Percentiles rank a stretch among this genome's conserved stretches.
Evolutionary conservation across 306 rosid species (phyloP).

Genomic region (Cicer bijugum): DNA sequence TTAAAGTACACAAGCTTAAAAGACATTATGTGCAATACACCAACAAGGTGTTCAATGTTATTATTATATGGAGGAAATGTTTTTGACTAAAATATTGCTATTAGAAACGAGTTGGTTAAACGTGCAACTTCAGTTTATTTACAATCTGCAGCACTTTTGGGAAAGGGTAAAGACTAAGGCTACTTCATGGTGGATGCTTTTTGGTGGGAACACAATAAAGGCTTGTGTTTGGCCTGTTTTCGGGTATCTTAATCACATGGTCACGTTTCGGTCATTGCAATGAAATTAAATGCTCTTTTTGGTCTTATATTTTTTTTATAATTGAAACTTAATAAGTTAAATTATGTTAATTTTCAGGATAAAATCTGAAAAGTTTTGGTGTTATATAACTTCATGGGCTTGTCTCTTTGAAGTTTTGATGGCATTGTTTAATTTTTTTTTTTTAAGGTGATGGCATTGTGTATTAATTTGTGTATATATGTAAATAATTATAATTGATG

Average conservation of each 20-base stretch:
- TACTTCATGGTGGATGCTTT: constrained; percentile 49
- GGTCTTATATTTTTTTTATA: too few species aligned
- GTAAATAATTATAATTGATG: too few species aligned
- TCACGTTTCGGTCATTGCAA: constrained; percentile 37
- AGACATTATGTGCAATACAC: constrained; percentile 58
- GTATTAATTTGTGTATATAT: too few species aligned
- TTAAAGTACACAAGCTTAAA: constrained; percentile 68
- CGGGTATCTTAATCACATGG: constrained; percentile 47
- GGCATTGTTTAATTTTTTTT: neutral
- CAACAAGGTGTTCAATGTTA: constrained; percentile 28
- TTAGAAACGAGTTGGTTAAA: constrained; percentile 63
- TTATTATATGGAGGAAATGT: constrained; percentile 50
- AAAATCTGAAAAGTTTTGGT: too few species aligned
- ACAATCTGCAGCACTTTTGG: constrained; percentile 61
- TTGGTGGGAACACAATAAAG: constrained; percentile 40
- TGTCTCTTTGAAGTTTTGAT: neutral
- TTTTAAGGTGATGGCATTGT: too few species aligned
- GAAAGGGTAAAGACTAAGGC: constrained; percentile 48
- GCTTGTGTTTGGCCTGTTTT: constrained; percentile 56
- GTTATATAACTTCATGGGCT: too few species aligned
- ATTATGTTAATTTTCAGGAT: too few species aligned
- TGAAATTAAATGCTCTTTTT: neutral
- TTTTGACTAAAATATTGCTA: constrained; percentile 55
- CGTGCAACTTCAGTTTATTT: constrained; percentile 72
- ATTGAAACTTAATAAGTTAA: too few species aligned